These are phyloP conservation scores for Taiozyma sp. DNA, from an alignment of 1,139 yeast genomes.

Conservation along the genomic window DNA sequence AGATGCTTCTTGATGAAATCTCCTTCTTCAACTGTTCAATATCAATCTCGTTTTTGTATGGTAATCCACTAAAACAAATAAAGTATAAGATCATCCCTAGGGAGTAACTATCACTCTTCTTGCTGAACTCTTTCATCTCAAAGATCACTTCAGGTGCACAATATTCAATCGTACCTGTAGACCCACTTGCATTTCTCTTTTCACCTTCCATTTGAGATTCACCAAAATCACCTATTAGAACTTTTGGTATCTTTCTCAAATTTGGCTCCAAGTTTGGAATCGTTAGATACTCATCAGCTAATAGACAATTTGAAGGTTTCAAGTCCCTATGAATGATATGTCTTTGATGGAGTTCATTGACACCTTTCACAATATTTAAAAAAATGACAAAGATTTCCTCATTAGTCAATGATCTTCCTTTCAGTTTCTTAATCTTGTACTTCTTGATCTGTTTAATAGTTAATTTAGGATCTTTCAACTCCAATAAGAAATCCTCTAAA, in stretches of 20 bases:
- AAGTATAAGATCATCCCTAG: conserved; percentile 77
- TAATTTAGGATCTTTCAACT: conserved; percentile 25
- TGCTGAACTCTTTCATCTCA: conserved; percentile 42
- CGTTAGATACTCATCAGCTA: conserved; percentile 35
- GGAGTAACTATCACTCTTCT: conserved; percentile 75
- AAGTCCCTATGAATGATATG: conserved; percentile 83
- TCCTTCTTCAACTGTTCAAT: conserved; percentile 36
- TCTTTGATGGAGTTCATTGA: conserved; percentile 63
- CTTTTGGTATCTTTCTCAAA: conserved; percentile 46
- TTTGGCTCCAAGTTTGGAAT: conserved; percentile 9
- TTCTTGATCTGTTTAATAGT: conserved; percentile 26
- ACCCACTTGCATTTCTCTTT: conserved; percentile 56
- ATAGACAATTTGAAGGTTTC: conserved; percentile 81
- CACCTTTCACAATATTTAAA: conserved; percentile 64
- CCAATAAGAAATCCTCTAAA: conserved; percentile 58
- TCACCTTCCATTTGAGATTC: conserved; percentile 76
- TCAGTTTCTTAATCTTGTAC: conserved; percentile 23
- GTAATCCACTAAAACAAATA: conserved; percentile 65
- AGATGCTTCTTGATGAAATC: conserved; percentile 32
- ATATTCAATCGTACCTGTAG: conserved; percentile 83
- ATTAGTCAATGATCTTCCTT: conserved; percentile 31
- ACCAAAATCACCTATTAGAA: conserved; percentile 85
- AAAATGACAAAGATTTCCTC: conserved; percentile 61
- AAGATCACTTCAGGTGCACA: conserved; percentile 77
- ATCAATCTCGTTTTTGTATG: conserved; percentile 43